Evolutionary conservation across 1,284 basidiomycete species (phyloP).

Genomic region (Puccinia polysora): DNA sequence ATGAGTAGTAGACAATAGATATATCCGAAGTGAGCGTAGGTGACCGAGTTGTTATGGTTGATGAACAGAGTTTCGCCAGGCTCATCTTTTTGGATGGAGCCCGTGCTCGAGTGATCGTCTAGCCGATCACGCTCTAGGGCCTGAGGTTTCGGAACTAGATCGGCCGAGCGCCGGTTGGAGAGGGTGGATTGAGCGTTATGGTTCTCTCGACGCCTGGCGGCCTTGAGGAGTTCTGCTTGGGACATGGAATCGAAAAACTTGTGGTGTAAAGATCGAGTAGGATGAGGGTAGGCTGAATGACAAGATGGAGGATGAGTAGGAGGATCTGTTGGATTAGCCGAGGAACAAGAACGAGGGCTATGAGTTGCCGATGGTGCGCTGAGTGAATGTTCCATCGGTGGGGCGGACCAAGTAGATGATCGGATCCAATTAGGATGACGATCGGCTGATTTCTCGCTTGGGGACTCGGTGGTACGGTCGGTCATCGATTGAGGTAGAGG

Average conservation of each 20-base stretch:
- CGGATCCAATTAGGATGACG: not conserved
- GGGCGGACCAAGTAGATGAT: not conserved
- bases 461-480: not conserved
- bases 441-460: not conserved
- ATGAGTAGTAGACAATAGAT: constrained; percentile 36
- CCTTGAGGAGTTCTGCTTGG: constrained; percentile 40
- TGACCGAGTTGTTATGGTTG: constrained; percentile 21
- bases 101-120: constrained; percentile 14
- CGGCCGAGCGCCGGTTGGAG: not conserved
- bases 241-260: constrained; percentile 44
- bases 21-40: constrained; percentile 43
- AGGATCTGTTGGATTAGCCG: not conserved
- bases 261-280: constrained; percentile 29
- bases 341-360: not conserved
- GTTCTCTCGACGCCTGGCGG: constrained; percentile 29
- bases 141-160: not conserved
- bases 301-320: not conserved
- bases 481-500: constrained; percentile 16
- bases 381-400: constrained; percentile 1
- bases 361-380: constrained; percentile 3
- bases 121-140: not conserved
- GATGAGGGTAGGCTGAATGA: constrained; percentile 9
- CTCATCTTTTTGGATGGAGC: constrained; percentile 11
- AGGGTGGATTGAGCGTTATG: constrained; percentile 19
- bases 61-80: constrained; percentile 27